phyloP scores from a whole-genome alignment of 2,329 filamentous ascomycete species.

The Fusarium multiceps region DNA sequence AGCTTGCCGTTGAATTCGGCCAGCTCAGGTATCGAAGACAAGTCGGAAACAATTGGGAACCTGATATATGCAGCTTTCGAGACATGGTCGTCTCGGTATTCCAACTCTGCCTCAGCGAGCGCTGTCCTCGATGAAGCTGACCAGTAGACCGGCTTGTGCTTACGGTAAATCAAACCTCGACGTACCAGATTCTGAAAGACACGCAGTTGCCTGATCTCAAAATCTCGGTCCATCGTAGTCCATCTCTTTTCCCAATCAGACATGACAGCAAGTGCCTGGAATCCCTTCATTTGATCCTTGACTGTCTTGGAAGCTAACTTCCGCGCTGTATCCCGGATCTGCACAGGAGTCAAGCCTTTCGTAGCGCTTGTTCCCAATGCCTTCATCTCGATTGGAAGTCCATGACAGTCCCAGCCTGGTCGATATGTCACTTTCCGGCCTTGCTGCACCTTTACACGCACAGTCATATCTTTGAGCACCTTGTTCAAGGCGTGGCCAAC shows the following conservation, averaged over 20 bases:
- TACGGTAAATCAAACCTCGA: constrained; percentile 78
- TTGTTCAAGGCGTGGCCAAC: constrained; percentile 97
- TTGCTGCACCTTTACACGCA: constrained; percentile 81
- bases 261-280: constrained; percentile 81
- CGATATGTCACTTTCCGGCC: constrained; percentile 79
- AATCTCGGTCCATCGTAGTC: constrained; percentile 81
- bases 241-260: constrained; percentile 82
- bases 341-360: constrained; percentile 62
- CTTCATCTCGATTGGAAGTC: constrained; percentile 96
- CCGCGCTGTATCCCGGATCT: constrained; percentile 73
- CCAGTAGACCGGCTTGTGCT: constrained; percentile 89
- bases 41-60: constrained; percentile 72
- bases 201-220: constrained; percentile 78
- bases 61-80: constrained; percentile 82
- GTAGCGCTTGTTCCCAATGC: constrained; percentile 71
- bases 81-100: constrained; percentile 80
- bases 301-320: constrained; percentile 76
- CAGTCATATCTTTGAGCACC: constrained; percentile 93
- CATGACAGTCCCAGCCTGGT: constrained; percentile 98
- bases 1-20: constrained; percentile 61
- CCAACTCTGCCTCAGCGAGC: constrained; percentile 84
- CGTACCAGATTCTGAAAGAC: constrained; percentile 81
- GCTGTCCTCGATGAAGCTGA: constrained; percentile 82
- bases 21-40: constrained; percentile 50
- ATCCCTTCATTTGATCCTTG: constrained; percentile 77